These are phyloP conservation scores for Pezicula radicicola DNA, from an alignment of 2,329 filamentous ascomycete species.

Conservation along the genomic window DNA sequence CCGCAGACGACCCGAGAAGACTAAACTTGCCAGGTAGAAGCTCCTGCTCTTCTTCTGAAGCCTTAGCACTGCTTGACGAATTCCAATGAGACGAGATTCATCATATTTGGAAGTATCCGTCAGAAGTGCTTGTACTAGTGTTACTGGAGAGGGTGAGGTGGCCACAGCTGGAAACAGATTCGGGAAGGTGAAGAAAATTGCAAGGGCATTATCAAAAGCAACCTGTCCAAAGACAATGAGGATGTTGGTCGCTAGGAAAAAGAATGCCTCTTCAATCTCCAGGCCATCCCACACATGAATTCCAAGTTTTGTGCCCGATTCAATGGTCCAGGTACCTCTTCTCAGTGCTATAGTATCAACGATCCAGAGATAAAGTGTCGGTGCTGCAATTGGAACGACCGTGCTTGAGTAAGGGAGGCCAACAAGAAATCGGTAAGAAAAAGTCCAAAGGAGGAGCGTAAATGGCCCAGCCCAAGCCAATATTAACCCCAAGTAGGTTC, in stretches of 20 bases:
- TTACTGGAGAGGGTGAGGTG: conserved; percentile 42
- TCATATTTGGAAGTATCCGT: conserved; percentile 49
- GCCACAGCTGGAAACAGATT: conserved; percentile 49
- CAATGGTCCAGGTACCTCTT: conserved; percentile 71
- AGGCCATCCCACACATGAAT: conserved; percentile 60
- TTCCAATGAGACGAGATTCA: conserved; percentile 50
- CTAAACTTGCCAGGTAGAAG: conserved; percentile 69
- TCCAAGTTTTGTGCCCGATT: conserved; percentile 63
- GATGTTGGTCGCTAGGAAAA: conserved; percentile 68
- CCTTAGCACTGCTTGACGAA: conserved; percentile 55
- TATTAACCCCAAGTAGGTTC: conserved; percentile 69
- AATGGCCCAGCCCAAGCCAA: conserved; percentile 67
- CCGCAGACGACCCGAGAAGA: conserved; percentile 64
- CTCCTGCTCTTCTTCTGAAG: conserved; percentile 66
- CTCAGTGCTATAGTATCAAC: conserved; percentile 67
- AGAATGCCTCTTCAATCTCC: conserved; percentile 72
- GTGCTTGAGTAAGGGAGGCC: conserved; percentile 56
- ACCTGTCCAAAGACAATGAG: conserved; percentile 68
- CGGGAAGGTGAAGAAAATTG: conserved; percentile 62
- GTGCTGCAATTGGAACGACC: conserved; percentile 54
- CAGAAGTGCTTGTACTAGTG: conserved; percentile 50
- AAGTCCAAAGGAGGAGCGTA: conserved; percentile 58
- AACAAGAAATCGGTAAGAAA: conserved; percentile 63
- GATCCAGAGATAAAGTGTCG: conserved; percentile 69
- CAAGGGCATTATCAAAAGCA: conserved; percentile 67